Percentiles rank a stretch among this genome's conserved stretches.
Conservation (phyloP, 129 eudicot genomes). For the Centella asiatica region DNA sequence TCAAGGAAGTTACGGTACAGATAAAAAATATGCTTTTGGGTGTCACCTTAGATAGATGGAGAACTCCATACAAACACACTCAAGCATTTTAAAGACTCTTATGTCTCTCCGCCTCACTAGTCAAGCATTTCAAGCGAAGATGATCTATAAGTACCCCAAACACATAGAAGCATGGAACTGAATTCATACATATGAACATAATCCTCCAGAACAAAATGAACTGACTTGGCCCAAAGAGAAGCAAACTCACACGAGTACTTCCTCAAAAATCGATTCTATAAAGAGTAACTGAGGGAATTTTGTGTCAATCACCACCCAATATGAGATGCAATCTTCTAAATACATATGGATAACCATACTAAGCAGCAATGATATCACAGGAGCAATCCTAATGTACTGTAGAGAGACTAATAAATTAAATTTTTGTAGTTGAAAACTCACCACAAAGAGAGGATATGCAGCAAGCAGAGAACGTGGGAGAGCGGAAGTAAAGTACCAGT, state of each 20-base stretch:
- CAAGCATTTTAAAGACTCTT: background rate
- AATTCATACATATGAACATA: background rate
- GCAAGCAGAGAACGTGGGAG: slow-evolving; percentile 88
- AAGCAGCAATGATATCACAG: background rate
- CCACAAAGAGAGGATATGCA: slow-evolving; percentile 91
- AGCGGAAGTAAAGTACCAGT: slow-evolving; percentile 98
- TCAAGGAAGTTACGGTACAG: background rate
- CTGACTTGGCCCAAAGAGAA: too few relatives aligned
- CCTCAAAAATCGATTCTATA: too few relatives aligned
- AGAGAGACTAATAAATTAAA: background rate
- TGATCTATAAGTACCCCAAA: too few relatives aligned
- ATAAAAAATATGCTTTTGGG: background rate
- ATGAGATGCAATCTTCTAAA: background rate
- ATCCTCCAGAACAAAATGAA: background rate
- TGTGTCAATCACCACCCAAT: background rate
- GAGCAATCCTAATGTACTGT: background rate
- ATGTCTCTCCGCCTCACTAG: too few relatives aligned
- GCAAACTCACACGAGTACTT: too few relatives aligned
- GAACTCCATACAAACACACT: background rate
- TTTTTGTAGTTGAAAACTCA: slow-evolving; percentile 30
- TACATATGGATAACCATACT: too few relatives aligned
- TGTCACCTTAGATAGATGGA: background rate
- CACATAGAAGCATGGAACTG: too few relatives aligned
- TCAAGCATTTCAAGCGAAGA: too few relatives aligned
- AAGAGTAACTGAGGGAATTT: too few relatives aligned